A percentile compares a stretch with the other conserved stretches of the same genome.
Conservation (phyloP, 768 basidiomycete species). For the Lyophyllum decastes region DNA sequence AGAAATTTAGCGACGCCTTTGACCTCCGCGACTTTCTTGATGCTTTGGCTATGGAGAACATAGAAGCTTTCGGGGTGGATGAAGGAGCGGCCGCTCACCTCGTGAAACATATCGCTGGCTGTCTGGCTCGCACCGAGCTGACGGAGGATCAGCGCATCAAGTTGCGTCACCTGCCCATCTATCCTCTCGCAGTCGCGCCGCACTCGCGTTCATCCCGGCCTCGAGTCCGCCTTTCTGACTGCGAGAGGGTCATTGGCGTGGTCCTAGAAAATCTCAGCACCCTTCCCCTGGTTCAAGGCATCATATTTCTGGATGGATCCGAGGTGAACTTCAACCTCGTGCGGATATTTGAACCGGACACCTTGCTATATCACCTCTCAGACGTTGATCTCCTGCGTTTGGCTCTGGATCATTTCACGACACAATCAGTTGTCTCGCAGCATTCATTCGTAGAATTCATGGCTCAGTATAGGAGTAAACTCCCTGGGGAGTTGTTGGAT, state of each 20-base stretch:
- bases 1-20: slow-evolving; percentile 19
- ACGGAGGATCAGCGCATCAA: slow-evolving; percentile 3
- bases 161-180: slow-evolving; percentile 8
- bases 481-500: slow-evolving; percentile 27
- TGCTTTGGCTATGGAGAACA: slow-evolving; percentile 6
- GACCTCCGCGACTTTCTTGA: slow-evolving; percentile 35
- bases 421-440: slow-evolving; percentile 27
- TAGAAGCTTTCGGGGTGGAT: neutral
- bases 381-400: slow-evolving; percentile 27
- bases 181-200: neutral
- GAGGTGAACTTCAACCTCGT: slow-evolving; percentile 21
- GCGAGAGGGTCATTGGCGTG: neutral
- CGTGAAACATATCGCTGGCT: neutral
- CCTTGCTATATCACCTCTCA: slow-evolving; percentile 13
- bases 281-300: slow-evolving; percentile 21
- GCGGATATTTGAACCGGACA: slow-evolving; percentile 23
- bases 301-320: slow-evolving; percentile 30
- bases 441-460: slow-evolving; percentile 29
- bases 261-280: slow-evolving; percentile 25
- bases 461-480: slow-evolving; percentile 16
- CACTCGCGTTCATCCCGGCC: neutral
- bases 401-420: slow-evolving; percentile 27
- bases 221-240: slow-evolving; percentile 4
- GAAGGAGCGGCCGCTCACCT: neutral
- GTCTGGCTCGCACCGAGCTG: neutral